Percentiles rank a stretch among this genome's conserved stretches.
Conservation (phyloP, 805 yeast species). For the Metschnikowia koreensis region DNA sequence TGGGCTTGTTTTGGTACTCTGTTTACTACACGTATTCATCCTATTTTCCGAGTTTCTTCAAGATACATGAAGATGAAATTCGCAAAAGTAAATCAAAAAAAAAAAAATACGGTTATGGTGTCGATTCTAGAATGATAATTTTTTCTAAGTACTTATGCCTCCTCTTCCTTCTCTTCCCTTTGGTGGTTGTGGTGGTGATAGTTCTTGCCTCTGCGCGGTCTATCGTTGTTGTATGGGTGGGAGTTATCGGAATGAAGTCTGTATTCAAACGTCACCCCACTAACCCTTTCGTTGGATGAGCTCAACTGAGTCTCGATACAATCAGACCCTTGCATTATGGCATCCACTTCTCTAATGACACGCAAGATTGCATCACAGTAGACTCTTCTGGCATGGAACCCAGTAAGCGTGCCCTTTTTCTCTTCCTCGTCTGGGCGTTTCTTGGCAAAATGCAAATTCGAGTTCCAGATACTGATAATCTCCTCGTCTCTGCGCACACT, state of each 20-base stretch:
- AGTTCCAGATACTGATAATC: slow-evolving; percentile 62
- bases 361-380: slow-evolving; percentile 47
- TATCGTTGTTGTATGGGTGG: slow-evolving; percentile 14
- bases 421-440: slow-evolving; percentile 24
- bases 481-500: slow-evolving; percentile 60
- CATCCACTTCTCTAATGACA: slow-evolving; percentile 48
- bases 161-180: slow-evolving; percentile 11
- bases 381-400: slow-evolving; percentile 44
- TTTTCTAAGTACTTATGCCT: not conserved
- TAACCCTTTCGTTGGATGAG: slow-evolving; percentile 41
- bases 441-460: slow-evolving; percentile 38
- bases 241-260: slow-evolving; percentile 43
- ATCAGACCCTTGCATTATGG: slow-evolving; percentile 38
- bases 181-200: slow-evolving; percentile 15
- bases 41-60: too few species aligned
- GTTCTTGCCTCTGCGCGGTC: slow-evolving; percentile 15
- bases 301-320: slow-evolving; percentile 30
- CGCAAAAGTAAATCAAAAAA: too few species aligned
- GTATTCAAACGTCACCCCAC: slow-evolving; percentile 47
- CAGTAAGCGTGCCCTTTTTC: slow-evolving; percentile 32
- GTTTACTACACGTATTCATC: too few species aligned
- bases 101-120: too few species aligned
- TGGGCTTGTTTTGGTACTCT: too few species aligned
- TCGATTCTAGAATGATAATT: not conserved
- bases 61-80: too few species aligned